phyloP scores from a whole-genome alignment of 768 basidiomycete species.

The Leccinum boreale region DNA sequence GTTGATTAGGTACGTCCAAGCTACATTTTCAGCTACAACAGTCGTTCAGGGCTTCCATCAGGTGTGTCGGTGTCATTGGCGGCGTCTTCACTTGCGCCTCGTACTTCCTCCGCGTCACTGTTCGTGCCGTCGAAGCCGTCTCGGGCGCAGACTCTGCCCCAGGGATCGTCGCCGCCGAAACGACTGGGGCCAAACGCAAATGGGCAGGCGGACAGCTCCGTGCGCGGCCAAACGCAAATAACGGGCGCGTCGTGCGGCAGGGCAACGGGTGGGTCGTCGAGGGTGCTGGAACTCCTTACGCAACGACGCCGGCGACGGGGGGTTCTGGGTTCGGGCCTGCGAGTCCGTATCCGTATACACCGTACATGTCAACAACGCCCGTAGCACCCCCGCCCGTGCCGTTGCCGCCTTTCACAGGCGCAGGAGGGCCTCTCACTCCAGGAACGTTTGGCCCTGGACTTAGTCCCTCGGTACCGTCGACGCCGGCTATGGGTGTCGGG shows the following conservation, averaged over 20 bases:
- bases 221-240: constrained; percentile 39
- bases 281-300: constrained; percentile 37
- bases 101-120: constrained; percentile 65
- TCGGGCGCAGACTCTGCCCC: constrained; percentile 49
- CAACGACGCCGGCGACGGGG: constrained; percentile 33
- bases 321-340: constrained; percentile 18
- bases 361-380: constrained; percentile 24
- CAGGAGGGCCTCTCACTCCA: constrained; percentile 17
- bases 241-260: constrained; percentile 48
- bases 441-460: constrained; percentile 28
- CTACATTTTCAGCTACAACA: background rate
- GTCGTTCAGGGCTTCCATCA: constrained; percentile 9
- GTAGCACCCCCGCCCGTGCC: background rate
- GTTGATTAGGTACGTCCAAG: constrained; percentile 55
- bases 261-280: constrained; percentile 62
- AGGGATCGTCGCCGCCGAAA: constrained; percentile 62
- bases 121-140: constrained; percentile 65
- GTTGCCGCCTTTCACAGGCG: background rate
- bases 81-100: constrained; percentile 85
- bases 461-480: constrained; percentile 15
- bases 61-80: constrained; percentile 89
- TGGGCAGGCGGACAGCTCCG: constrained; percentile 69
- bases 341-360: constrained; percentile 32
- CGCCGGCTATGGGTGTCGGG: constrained; percentile 30
- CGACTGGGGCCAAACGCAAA: constrained; percentile 60